phyloP scores from a whole-genome alignment of 176 grass and related monocot genomes.

The Raddia guianensis region DNA sequence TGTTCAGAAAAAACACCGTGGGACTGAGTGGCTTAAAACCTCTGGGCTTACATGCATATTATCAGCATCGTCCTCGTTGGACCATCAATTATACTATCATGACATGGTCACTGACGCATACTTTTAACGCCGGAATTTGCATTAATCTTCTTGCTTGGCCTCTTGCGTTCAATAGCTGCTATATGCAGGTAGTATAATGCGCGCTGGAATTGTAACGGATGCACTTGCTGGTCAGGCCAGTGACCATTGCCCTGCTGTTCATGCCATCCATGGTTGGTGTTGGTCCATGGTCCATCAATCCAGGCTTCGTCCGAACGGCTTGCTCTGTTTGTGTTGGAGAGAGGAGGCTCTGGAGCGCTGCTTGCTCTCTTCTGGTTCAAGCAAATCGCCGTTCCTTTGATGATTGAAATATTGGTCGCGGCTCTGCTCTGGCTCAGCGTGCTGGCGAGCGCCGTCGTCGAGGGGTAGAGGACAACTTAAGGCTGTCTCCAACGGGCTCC shows the following conservation, averaged over 20 bases:
- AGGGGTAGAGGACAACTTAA: conserved; percentile 12
- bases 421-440: conserved; percentile 34
- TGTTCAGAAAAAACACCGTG: not conserved
- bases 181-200: conserved; percentile 3
- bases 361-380: not conserved
- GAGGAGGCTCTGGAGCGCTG: too few relatives aligned
- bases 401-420: conserved; percentile 39
- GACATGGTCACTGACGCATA: not conserved
- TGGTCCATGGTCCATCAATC: not conserved
- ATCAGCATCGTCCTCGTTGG: conserved; percentile 16
- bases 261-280: conserved; percentile 1
- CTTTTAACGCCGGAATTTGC: not conserved
- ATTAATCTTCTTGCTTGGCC: not conserved
- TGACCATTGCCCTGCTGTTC: not conserved
- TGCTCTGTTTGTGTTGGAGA: not conserved
- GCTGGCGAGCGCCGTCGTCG: conserved; percentile 21
- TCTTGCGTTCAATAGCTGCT: not conserved
- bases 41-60: not conserved
- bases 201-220: not conserved
- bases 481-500: too few relatives aligned
- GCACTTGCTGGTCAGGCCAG: not conserved
- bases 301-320: not conserved
- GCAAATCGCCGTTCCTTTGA: conserved; percentile 29
- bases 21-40: conserved; percentile 31
- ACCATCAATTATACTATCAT: not conserved